Percentiles rank a stretch among this genome's conserved stretches.
phyloP scores from a whole-genome alignment of 2,329 filamentous ascomycete genomes.

The Thelonectria discophora region DNA sequence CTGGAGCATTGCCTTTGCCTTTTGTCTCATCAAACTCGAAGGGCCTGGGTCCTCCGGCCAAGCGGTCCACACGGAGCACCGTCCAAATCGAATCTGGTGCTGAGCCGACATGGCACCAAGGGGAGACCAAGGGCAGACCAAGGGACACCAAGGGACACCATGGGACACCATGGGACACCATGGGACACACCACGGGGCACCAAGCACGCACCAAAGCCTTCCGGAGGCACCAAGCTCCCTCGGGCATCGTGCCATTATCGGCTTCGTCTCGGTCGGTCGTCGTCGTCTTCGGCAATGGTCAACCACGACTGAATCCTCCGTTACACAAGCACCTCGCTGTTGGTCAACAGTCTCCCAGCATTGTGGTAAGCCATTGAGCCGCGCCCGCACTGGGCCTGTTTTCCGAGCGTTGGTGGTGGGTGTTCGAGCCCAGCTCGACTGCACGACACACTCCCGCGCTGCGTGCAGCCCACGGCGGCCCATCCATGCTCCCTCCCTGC shows the following conservation, averaged over 20 bases:
- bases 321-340: neutral
- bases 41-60: constrained; percentile 7
- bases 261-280: neutral
- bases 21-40: constrained; percentile 22
- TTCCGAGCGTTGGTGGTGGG: constrained; percentile 8
- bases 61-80: constrained; percentile 16
- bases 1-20: constrained; percentile 14
- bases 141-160: neutral
- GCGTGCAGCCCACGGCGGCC: constrained; percentile 15
- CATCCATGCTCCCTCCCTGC: constrained; percentile 13
- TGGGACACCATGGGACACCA: neutral
- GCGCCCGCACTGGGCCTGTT: constrained; percentile 2
- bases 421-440: constrained; percentile 22
- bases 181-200: neutral
- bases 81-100: constrained; percentile 12
- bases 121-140: neutral
- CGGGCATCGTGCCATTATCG: constrained; percentile 4
- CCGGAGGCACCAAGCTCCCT: constrained; percentile 7
- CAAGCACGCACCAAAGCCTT: neutral
- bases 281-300: neutral
- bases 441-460: constrained; percentile 25
- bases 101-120: constrained; percentile 10
- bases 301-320: neutral
- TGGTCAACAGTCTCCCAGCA: constrained; percentile 13
- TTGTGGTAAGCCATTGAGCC: constrained; percentile 24